Evolutionary conservation across 2,329 filamentous ascomycete genomes (phyloP).

Genomic region (Fusarium albosuccineum): DNA sequence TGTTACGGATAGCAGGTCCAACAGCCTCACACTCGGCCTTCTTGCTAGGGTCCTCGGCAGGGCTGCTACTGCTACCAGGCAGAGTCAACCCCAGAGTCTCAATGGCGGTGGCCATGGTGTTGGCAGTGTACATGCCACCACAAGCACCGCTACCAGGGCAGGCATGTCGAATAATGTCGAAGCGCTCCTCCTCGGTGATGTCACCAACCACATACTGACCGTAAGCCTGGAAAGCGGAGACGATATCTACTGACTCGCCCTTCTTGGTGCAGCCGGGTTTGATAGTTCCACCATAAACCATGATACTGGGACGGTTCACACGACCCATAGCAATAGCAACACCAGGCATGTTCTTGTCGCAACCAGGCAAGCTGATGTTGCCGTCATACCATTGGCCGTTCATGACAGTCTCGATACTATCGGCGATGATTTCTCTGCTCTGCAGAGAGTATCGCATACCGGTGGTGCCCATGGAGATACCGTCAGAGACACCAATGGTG

Average conservation of each 20-base stretch:
- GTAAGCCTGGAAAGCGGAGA: constrained; percentile 98
- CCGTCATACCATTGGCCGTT: constrained; percentile 98
- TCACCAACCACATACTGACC: constrained; percentile 93
- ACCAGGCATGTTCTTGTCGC: constrained; percentile 99
- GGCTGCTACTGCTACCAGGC: constrained; percentile 84
- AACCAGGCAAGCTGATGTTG: constrained; percentile 96
- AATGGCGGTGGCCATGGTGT: constrained; percentile 92
- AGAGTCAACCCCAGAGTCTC: constrained; percentile 91
- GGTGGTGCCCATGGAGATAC: constrained; percentile 97
- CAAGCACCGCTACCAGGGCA: constrained; percentile 78
- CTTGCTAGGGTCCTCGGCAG: constrained; percentile 80
- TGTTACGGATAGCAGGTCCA: constrained; percentile 79
- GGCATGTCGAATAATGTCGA: constrained; percentile 93
- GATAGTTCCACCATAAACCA: constrained; percentile 98
- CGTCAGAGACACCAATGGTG: constrained; percentile 97
- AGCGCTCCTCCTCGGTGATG: constrained; percentile 90
- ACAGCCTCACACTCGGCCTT: constrained; percentile 78
- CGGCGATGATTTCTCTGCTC: constrained; percentile 95
- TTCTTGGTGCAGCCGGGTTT: constrained; percentile 86
- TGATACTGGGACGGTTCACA: constrained; percentile 92
- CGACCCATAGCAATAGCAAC: constrained; percentile 94
- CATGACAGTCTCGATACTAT: constrained; percentile 99
- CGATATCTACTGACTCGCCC: constrained; percentile 87
- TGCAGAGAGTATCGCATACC: constrained; percentile 97
- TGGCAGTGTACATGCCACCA: constrained; percentile 92